phyloP scores from a whole-genome alignment of 106 monocot species.

The Vanilla planifolia region DNA sequence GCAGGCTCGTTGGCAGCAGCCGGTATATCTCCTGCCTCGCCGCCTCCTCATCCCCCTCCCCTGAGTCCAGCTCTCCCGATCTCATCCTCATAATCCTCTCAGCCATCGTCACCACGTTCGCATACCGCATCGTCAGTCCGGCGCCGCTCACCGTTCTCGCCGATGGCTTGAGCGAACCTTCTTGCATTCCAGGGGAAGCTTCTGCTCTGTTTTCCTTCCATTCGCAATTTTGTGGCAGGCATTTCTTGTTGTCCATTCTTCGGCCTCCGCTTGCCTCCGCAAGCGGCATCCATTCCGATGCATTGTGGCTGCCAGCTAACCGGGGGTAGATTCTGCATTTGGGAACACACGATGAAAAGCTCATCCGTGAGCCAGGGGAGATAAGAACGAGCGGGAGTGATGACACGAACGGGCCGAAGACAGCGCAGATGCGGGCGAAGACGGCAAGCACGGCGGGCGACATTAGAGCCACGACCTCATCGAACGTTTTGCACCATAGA shows the following conservation, averaged over 20 bases:
- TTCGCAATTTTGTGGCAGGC: conserved; percentile 36
- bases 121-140: conserved; percentile 45
- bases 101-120: conserved; percentile 39
- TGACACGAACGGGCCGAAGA: conserved; percentile 36
- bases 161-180: conserved; percentile 15
- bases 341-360: conserved; percentile 3
- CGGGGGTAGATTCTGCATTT: conserved; percentile 1
- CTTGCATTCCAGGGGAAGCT: neutral
- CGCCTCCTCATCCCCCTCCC: conserved; percentile 11
- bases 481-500: conserved; percentile 46
- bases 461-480: conserved; percentile 58
- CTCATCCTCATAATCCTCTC: conserved; percentile 27
- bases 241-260: conserved; percentile 17
- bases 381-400: conserved; percentile 33
- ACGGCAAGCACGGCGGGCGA: conserved; percentile 29
- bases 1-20: conserved; percentile 28
- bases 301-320: conserved; percentile 10
- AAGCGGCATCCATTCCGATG: conserved; percentile 38
- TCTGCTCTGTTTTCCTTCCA: neutral
- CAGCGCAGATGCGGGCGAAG: conserved; percentile 50
- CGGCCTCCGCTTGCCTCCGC: conserved; percentile 5
- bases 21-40: conserved; percentile 43
- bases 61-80: neutral
- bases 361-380: neutral
- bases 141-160: conserved; percentile 32